A percentile compares a stretch with the other conserved stretches of the same genome.
These are phyloP conservation scores for Diospyros lotus DNA, from an alignment of 148 eudicot genomes.

Conservation along the genomic window DNA sequence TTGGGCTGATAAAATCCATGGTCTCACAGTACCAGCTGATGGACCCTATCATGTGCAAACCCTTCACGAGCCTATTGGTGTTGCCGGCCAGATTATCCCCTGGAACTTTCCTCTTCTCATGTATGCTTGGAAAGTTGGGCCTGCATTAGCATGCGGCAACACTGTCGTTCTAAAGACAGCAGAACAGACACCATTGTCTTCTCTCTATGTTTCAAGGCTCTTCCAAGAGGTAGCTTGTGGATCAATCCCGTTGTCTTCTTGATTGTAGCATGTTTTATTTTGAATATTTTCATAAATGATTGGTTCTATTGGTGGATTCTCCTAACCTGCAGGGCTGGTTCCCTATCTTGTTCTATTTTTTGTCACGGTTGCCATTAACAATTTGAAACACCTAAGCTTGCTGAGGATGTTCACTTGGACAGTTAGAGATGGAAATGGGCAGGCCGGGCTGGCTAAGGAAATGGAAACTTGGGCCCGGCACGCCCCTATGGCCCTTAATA, in stretches of 20 bases:
- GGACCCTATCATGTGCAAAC: slow-evolving; percentile 48
- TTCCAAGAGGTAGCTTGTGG: slow-evolving; percentile 43
- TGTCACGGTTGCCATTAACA: not conserved
- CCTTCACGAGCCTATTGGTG: slow-evolving; percentile 62
- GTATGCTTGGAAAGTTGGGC: slow-evolving; percentile 68
- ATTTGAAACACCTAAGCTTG: not conserved
- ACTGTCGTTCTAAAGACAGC: slow-evolving; percentile 53
- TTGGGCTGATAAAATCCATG: slow-evolving; percentile 73
- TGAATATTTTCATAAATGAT: not conserved
- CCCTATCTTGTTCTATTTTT: not conserved
- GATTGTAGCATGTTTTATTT: not conserved
- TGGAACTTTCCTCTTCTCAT: slow-evolving; percentile 71
- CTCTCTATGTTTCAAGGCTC: slow-evolving; percentile 49
- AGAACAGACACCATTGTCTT: slow-evolving; percentile 61
- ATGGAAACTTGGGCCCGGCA: too few species aligned
- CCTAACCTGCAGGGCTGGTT: not conserved
- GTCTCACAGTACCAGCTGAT: slow-evolving; percentile 58
- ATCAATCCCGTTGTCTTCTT: not conserved
- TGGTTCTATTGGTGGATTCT: not conserved
- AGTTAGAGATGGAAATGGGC: too few species aligned
- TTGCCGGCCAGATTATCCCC: slow-evolving; percentile 61
- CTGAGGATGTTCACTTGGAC: not conserved
- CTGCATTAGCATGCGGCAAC: slow-evolving; percentile 65
- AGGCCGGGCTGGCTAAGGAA: too few species aligned
- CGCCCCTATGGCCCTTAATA: too few species aligned